phyloP scores from a whole-genome alignment of 1,139 yeast species.

The Kluyveromyces sp. region DNA sequence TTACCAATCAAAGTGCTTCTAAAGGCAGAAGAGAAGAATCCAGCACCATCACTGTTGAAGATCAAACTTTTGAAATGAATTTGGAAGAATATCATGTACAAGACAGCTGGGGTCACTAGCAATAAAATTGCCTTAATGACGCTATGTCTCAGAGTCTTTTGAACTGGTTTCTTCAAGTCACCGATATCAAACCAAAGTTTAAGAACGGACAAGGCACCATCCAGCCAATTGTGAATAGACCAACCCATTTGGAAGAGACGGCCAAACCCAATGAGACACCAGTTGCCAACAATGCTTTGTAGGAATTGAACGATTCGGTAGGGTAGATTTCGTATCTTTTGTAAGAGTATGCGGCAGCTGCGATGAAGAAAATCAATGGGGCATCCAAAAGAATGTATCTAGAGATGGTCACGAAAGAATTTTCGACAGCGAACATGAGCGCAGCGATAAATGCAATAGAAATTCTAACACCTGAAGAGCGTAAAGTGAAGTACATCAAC shows the following conservation, averaged over 20 bases:
- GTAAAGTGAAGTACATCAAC: slow-evolving; percentile 70
- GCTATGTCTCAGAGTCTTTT: slow-evolving; percentile 34
- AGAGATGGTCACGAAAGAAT: slow-evolving; percentile 80
- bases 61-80: slow-evolving; percentile 67
- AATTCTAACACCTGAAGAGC: slow-evolving; percentile 84
- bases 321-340: slow-evolving; percentile 73
- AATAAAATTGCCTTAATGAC: slow-evolving; percentile 46
- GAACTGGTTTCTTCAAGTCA: slow-evolving; percentile 47
- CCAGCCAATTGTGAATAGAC: slow-evolving; percentile 91
- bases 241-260: slow-evolving; percentile 91
- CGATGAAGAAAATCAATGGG: slow-evolving; percentile 85
- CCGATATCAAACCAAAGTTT: slow-evolving; percentile 88
- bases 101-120: slow-evolving; percentile 57
- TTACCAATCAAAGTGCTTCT: slow-evolving; percentile 70
- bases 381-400: slow-evolving; percentile 86
- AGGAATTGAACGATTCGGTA: slow-evolving; percentile 69
- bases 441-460: slow-evolving; percentile 62
- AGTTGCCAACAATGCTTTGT: slow-evolving; percentile 58
- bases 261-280: slow-evolving; percentile 87
- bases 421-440: slow-evolving; percentile 66
- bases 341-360: slow-evolving; percentile 73
- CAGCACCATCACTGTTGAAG: slow-evolving; percentile 80
- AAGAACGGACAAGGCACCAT: slow-evolving; percentile 67
- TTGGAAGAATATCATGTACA: slow-evolving; percentile 69
- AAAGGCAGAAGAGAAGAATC: slow-evolving; percentile 86